Conservation (phyloP, 352 stramenopile genomes). For the Discostella stelligera region DNA sequence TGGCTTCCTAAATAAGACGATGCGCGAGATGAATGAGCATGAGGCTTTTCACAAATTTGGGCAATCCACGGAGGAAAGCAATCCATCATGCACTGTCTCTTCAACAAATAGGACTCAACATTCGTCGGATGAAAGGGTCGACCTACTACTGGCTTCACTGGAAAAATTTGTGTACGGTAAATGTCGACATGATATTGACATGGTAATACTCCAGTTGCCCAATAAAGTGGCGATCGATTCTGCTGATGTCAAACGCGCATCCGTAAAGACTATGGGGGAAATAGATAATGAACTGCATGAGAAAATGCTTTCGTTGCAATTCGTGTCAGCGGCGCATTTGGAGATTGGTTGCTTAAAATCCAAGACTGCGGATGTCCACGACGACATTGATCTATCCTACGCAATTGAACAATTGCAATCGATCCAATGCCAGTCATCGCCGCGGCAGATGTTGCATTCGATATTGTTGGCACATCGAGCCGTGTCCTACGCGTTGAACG, state of each 20-base stretch:
- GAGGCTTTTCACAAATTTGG: conserved; percentile 26
- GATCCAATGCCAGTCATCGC: conserved; percentile 59
- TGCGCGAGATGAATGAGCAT: conserved; percentile 38
- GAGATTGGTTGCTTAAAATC: conserved; percentile 67
- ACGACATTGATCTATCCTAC: conserved; percentile 43
- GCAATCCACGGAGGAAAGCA: neutral
- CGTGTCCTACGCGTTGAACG: conserved; percentile 58
- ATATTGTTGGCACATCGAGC: conserved; percentile 62
- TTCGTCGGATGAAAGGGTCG: conserved; percentile 10
- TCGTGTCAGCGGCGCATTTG: conserved; percentile 69
- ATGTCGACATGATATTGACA: conserved; percentile 35
- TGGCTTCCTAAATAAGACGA: conserved; percentile 42
- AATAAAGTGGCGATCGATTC: neutral
- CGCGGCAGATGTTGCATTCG: conserved; percentile 64
- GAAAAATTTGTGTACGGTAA: conserved; percentile 50
- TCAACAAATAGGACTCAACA: neutral
- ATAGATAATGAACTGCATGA: conserved; percentile 34
- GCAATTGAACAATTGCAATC: conserved; percentile 53
- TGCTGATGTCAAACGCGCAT: neutral
- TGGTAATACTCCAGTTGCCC: conserved; percentile 13
- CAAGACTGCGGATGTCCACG: neutral
- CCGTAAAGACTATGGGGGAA: conserved; percentile 17
- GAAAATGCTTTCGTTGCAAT: conserved; percentile 67
- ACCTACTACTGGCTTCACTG: conserved; percentile 26
- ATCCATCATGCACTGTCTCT: neutral